phyloP scores from a whole-genome alignment of 2,329 filamentous ascomycete genomes.

The Endothia cerciana region DNA sequence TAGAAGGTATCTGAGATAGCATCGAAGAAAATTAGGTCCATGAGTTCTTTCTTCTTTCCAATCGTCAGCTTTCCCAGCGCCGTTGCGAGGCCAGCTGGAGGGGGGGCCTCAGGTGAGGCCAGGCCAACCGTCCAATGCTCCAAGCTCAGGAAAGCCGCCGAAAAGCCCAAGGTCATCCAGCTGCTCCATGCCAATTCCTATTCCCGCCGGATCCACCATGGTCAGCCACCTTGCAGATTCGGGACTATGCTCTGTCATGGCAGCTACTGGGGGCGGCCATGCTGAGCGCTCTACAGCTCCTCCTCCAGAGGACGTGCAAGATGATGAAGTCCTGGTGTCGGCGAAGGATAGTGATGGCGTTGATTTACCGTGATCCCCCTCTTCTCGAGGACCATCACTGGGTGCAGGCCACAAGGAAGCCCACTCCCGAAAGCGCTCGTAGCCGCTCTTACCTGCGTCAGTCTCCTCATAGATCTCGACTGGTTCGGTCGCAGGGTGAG shows the following conservation, averaged over 20 bases:
- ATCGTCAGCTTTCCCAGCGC: not conserved
- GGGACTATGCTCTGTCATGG: conserved; percentile 20
- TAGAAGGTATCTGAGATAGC: not conserved
- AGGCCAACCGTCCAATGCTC: conserved; percentile 26
- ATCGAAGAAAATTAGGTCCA: not conserved
- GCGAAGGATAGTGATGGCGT: not conserved
- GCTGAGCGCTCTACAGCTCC: not conserved
- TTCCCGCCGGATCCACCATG: conserved; percentile 19
- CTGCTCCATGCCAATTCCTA: conserved; percentile 18
- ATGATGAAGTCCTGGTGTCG: not conserved
- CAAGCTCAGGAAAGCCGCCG: conserved; percentile 28
- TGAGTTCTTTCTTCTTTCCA: not conserved
- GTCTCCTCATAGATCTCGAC: conserved; percentile 2
- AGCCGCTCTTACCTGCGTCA: conserved; percentile 24
- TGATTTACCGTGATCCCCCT: not conserved
- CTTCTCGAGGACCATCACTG: not conserved
- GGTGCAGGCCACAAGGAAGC: conserved; percentile 23
- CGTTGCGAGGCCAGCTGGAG: not conserved
- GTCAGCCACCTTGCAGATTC: conserved; percentile 26
- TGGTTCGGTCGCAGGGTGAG: not conserved
- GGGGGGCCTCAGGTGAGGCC: conserved; percentile 8
- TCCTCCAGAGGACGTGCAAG: not conserved
- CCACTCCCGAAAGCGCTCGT: conserved; percentile 28
- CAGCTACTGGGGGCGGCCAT: not conserved
- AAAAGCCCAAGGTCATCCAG: conserved; percentile 27